phyloP scores from a whole-genome alignment of 306 rosid species.

The Elaeagnus macrophylla region DNA sequence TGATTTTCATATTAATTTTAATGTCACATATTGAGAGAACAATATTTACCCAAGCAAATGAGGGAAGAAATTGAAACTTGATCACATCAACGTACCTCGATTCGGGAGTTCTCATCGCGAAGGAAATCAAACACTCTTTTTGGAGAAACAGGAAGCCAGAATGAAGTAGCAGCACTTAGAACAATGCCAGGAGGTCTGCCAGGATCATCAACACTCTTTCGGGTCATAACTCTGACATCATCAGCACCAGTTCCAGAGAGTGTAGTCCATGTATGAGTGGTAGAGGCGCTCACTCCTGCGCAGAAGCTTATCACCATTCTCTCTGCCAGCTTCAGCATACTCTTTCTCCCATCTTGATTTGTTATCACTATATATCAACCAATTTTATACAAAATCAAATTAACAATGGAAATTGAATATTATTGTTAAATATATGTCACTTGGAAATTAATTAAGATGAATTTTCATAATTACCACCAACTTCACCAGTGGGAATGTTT shows the following conservation, averaged over 20 bases:
- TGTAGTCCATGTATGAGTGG: constrained; percentile 93
- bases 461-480: constrained; percentile 47
- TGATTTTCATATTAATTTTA: too few species aligned
- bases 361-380: constrained; percentile 46
- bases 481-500: constrained; percentile 65
- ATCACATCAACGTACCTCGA: constrained; percentile 42
- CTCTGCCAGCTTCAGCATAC: constrained; percentile 91
- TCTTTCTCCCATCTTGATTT: constrained; percentile 90
- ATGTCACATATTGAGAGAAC: too few species aligned
- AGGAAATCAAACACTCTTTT: constrained; percentile 80
- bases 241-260: constrained; percentile 86
- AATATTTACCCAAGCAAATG: too few species aligned
- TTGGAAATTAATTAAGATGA: background rate
- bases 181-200: constrained; percentile 95
- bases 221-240: constrained; percentile 90
- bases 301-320: constrained; percentile 97
- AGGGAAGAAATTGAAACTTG: too few species aligned
- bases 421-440: too few species aligned
- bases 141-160: constrained; percentile 92
- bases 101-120: constrained; percentile 82
- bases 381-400: too few species aligned
- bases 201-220: constrained; percentile 91
- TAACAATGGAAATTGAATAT: too few species aligned
- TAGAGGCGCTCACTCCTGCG: constrained; percentile 92
- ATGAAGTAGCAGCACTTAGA: constrained; percentile 90